Evolutionary conservation across 371 early-diverging fungal species (phyloP).

Genomic region (Chytridium lagenaria): DNA sequence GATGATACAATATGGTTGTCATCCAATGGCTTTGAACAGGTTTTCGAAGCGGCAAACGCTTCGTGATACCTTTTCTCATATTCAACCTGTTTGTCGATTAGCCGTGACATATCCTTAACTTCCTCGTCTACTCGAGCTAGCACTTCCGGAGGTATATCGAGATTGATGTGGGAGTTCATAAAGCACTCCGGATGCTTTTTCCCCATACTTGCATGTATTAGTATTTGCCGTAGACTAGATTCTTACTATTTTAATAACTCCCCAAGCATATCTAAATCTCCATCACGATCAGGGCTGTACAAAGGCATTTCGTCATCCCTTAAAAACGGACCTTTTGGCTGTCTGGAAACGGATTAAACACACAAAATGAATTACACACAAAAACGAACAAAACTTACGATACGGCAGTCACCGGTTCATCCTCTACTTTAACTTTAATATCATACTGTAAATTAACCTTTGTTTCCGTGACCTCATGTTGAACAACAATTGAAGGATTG

Average conservation of each 20-base stretch:
- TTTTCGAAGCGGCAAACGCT: neutral
- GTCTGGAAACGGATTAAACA: neutral
- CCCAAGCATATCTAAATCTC: conserved; percentile 52
- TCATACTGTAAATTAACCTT: neutral
- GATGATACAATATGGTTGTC: neutral
- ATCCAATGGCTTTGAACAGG: neutral
- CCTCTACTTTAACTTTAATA: neutral
- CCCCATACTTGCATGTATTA: conserved; percentile 55
- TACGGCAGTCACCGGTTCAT: neutral
- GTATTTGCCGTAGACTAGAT: neutral
- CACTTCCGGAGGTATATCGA: conserved; percentile 56
- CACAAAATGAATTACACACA: neutral
- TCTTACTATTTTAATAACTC: conserved; percentile 55
- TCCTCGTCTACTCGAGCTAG: conserved; percentile 13
- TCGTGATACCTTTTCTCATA: conserved; percentile 53
- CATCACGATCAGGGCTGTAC: conserved; percentile 28
- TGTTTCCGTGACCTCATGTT: neutral
- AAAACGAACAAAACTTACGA: neutral
- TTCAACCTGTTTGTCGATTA: conserved; percentile 61
- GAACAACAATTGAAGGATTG: neutral
- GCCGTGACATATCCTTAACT: conserved; percentile 33
- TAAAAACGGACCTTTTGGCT: neutral
- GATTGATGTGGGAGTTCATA: conserved; percentile 48
- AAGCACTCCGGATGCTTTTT: conserved; percentile 70
- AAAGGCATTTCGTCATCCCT: conserved; percentile 25